Evolutionary conservation across 345 rosid genomes (phyloP), one percentile per base, ranked within the genome.

Genomic region (Syzygium aqueum): DNA sequence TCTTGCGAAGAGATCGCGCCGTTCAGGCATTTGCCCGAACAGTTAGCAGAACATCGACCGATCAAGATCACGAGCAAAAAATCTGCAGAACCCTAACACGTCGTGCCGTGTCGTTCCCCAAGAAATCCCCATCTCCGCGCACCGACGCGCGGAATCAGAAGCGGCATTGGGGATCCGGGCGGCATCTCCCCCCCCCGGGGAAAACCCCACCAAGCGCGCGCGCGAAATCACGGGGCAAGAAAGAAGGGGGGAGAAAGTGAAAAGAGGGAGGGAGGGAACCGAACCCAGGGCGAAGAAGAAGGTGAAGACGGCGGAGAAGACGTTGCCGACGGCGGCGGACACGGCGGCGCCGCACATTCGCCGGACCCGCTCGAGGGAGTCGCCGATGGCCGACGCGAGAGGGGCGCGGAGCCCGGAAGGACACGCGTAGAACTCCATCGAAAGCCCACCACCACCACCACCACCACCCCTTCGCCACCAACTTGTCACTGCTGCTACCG

Each of bases 231-330:
- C 56, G 33, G 33, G 30, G 1, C 83, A 80, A 61, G 84, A 85
- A 5, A 33, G 4, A 40, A 40, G 43, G 40, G 37, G 40, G 40
- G 3, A 37, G 40, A 37, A 37, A 37, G 3, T 3, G 40, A 37
- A 37, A 33, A 33, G 37, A 37, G 40, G 40, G 3, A 0, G 77
- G 40, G 50, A 6, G 22, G 84, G n/a, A 23, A 77, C 91, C 98
- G 8, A 90, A 97, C 99, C 99, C 90, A 95, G 89, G 2, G 99
- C 99, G 90, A 97, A 97, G 95, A 96, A 95, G 94, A 95, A 97
- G 87, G 99, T 97, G 91, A 97, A 93, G 94, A 97, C 93, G 83
- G 99, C 99, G 14, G 98, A 96, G 94, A 96, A 91, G 51, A 97
- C 90, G 91, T 94, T 96, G 37, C 99, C 99, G 28, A 96, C 87